Base-by-base conservation (phyloP, 2,329 filamentous ascomycete genomes). In the Talaromyces sp. region DNA sequence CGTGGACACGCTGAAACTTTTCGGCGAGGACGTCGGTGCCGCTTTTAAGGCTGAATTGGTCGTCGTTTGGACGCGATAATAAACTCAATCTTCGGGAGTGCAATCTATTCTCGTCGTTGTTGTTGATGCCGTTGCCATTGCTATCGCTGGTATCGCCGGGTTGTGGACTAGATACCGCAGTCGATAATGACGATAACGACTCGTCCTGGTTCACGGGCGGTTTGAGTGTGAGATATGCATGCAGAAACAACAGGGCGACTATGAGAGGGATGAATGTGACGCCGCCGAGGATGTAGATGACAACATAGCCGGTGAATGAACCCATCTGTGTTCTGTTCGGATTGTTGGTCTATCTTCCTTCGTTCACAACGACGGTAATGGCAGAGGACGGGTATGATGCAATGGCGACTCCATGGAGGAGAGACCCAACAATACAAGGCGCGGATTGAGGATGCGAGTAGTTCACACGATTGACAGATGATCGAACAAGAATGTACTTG, bases 261-360 rank as follows among this genome's bases (percentile, higher is more conserved):
- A 92, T 70, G 3, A 96, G 80, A 33, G 93, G 93, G 63, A 96
- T 73, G 73, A 97, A 93, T 63, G 93, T 96, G 72, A 97, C 75
- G 70, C 93, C 93, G 76, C 93, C 93, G 64, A 96, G 78, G 67
- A 96, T 74, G 81, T 96, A 97, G 74, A 89, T 84, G 72, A 89
- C 76, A 67, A 96, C 80, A 72, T 93, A 87, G 69, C 76, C 77
- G 67, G 72, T 73, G 70, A 84, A 72, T 64, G 74, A 74, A 74
- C 76, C 75, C 77, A 79, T 79, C 69, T 71, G 73, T 39, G 37
- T 39, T 40, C 16, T 40, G 39, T 40, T 40, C 16, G 39, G 18
- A 16, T 39, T 37, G 35, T 12, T 66, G 5, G 18, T 44, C 18
- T 12, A 5, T 37, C 35, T 7, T 7, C 9, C 64, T 65, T 66